A percentile compares a stretch with the other conserved stretches of the same genome.
phyloP scores from a whole-genome alignment of 2,329 filamentous ascomycete species.

The Fusarium brachygibbosum region DNA sequence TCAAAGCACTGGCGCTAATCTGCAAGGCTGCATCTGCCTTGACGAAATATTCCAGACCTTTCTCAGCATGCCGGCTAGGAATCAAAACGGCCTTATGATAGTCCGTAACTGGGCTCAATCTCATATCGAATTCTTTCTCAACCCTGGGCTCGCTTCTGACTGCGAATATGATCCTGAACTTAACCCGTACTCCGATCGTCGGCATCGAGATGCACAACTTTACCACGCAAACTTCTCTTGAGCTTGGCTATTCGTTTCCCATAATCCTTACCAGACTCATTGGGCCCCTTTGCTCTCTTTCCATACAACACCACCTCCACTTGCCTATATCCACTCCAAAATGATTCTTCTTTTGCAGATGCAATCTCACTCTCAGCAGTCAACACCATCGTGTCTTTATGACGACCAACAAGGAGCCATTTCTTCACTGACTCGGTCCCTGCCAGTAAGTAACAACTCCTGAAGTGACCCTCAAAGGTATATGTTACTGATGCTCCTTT shows the following conservation, averaged over 20 bases:
- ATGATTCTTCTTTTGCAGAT: too few species aligned
- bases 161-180: not conserved
- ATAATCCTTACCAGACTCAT: not conserved
- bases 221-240: not conserved
- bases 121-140: not conserved
- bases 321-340: not conserved
- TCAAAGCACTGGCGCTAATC: not conserved
- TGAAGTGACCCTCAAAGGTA: fast-evolving
- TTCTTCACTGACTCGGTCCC: not conserved
- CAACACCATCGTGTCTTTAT: not conserved
- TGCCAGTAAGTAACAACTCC: not conserved
- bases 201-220: not conserved
- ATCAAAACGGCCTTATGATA: not conserved
- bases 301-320: not conserved
- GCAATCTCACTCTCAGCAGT: too few species aligned
- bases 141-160: not conserved
- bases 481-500: not conserved
- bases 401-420: not conserved
- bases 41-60: not conserved
- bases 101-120: too few species aligned
- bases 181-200: not conserved
- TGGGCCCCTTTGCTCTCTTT: not conserved
- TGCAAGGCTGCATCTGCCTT: not conserved
- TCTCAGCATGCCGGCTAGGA: not conserved
- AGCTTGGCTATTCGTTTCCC: not conserved